A percentile compares a stretch with the other conserved stretches of the same genome.
phyloP scores from a whole-genome alignment of 208 protist species.

The Trypanosoma mega region DNA sequence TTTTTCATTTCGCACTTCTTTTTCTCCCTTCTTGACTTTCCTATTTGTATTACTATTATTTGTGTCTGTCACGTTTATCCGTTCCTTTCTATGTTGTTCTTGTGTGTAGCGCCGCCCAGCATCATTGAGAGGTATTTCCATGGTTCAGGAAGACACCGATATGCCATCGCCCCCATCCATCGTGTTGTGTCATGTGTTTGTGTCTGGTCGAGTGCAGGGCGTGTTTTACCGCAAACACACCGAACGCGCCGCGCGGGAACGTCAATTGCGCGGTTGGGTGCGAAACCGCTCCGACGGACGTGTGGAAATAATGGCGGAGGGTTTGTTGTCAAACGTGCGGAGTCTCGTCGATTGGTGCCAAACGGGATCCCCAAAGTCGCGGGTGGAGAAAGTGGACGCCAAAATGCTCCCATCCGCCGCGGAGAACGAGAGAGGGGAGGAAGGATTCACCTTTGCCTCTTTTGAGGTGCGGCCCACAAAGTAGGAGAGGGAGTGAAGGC shows the following conservation, averaged over 20 bases:
- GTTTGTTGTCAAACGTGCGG: slow-evolving; percentile 34
- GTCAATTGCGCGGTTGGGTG: slow-evolving; percentile 78
- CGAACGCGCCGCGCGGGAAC: slow-evolving; percentile 31
- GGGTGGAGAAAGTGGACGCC: slow-evolving; percentile 25
- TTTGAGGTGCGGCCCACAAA: slow-evolving; percentile 17
- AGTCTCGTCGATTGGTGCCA: slow-evolving; percentile 74
- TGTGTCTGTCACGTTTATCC: not conserved
- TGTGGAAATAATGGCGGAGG: slow-evolving; percentile 80
- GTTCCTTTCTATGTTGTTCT: no score
- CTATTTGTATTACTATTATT: slow-evolving; percentile 7
- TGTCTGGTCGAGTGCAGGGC: slow-evolving; percentile 84
- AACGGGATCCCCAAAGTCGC: slow-evolving; percentile 67
- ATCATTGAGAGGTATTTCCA: no score
- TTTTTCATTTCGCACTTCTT: slow-evolving; percentile 9
- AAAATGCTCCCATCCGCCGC: not conserved
- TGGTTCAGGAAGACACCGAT: no score
- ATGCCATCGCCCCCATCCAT: no score
- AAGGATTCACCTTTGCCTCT: slow-evolving; percentile 5
- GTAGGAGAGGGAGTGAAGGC: slow-evolving; percentile 21
- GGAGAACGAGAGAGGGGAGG: no score
- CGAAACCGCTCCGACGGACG: slow-evolving; percentile 72
- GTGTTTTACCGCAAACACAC: slow-evolving; percentile 91
- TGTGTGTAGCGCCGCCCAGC: no score
- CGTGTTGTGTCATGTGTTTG: slow-evolving; percentile 50
- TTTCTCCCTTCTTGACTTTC: not conserved